Evolutionary conservation across 306 rosid species (phyloP), one percentile per base, ranked within the genome.

Genomic region (Canavalia ensiformis): DNA sequence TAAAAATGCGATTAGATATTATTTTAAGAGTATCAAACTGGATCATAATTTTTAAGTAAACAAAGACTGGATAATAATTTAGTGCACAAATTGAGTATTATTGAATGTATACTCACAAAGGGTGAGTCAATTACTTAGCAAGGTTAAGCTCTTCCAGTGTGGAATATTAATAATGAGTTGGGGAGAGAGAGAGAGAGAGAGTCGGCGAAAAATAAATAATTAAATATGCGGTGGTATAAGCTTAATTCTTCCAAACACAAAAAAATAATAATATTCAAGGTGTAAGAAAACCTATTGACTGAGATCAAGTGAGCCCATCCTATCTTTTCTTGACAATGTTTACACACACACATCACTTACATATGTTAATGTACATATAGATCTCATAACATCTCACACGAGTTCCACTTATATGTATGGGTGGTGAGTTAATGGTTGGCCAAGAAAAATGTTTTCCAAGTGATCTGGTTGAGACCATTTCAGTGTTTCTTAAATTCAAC

Each of bases 1-100:
- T n/a, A 13, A 2, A 29, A 34, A 64, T 64, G 56, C 55, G 72
- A 78, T 44, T 63, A 62, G 62, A 70, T 83, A 77, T 54, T 60
- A 70, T 28, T 76, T 76, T 68, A 56, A 18, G n/a, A 79, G 31
- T 59, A 49, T 60, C n/a, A 76, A 41, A 50, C 12, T 50, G 9
- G 37, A 69, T 46, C 71, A 46, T 7, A 31, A 11, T 30, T 18
- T 18, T 18, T 18, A 18, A 18, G 25, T 18, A 18, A 50, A 8
- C 3, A 8, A 8, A 58, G 1, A 4, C n/a, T 9, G 39, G 11
- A 56, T 29, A 33, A 28, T 49, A 55, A 35, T 18, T 35, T 82
- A 68, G 18, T 13, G 41, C 68, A 68, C 11, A 52, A 79, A n/a
- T 77, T 77, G 44, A 66, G 56, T 66, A 31, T 65, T 18, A 50